Base-by-base conservation (phyloP, 2,329 filamentous ascomycete genomes). In the Trichoderma koningii region DNA sequence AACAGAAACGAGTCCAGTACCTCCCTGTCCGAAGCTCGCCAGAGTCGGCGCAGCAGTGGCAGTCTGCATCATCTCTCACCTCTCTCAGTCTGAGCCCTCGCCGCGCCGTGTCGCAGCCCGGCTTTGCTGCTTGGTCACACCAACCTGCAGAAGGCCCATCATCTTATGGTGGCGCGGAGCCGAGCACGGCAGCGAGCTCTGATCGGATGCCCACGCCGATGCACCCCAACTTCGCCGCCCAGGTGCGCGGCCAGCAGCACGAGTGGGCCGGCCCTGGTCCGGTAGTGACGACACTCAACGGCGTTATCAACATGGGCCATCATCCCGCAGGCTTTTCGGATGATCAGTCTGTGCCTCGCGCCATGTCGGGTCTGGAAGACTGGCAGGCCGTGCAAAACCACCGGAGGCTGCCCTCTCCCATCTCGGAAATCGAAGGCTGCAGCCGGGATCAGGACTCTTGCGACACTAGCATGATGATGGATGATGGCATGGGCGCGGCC, bases 171-270 rank as follows among this genome's bases (percentile, higher is more conserved):
- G 72, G 83, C 66, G 72, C 76, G 50, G 83, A 85, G 65, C 80
- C 82, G 74, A 81, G 85, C 66, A 83, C 85, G 83, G 77, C 77
- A 83, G 77, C 77, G 70, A 78, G 82, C 63, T 78, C 81, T 66
- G 44, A 73, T 71, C 83, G 84, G 55, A 81, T 87, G 74, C 84
- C 85, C 2, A 87, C 85, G 2, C 85, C 85, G 2, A 86, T 87
- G n/a, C 81, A 86, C 68, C 82, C 82, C 66, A 84, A 76, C 57
- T 87, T 87, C 70, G 81, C 83, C 1, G 79, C 80, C 2, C 83
- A 87, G 70, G 77, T 85, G 26, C 79, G 82, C 64, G 83, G 83
- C n/a, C 81, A 81, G 68, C 80, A 79, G 68, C 80, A 82, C 78
- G 77, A 77, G 69, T 74, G 75, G 73, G 70, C 73, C 56, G 69